A percentile compares a stretch with the other conserved stretches of the same genome.
These are phyloP conservation scores for Geranomyces michiganensis DNA, from an alignment of 192 early-diverging fungal species.

Conservation along the genomic window DNA sequence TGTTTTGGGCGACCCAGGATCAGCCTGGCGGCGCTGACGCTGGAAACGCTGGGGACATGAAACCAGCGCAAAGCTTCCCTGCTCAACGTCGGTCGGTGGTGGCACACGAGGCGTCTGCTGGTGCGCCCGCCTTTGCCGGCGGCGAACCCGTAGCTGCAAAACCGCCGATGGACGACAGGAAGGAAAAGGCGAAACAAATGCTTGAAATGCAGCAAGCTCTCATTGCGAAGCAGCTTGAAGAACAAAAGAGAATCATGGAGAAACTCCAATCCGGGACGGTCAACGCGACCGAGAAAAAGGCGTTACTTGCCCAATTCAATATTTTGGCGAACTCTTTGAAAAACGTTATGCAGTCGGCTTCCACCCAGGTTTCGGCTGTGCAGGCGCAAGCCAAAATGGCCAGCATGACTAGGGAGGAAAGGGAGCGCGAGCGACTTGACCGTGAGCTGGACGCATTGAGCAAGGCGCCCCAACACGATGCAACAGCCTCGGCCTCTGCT, in stretches of 20 bases:
- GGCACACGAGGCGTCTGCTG: background rate
- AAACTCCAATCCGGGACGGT: conserved; percentile 56
- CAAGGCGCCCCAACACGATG: background rate
- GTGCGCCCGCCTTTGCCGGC: background rate
- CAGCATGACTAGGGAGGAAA: conserved; percentile 36
- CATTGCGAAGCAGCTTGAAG: conserved; percentile 63
- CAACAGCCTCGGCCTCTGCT: conserved; percentile 2
- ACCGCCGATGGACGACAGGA: conserved; percentile 47
- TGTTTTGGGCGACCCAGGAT: conserved; percentile 65
- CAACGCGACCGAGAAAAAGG: conserved; percentile 39
- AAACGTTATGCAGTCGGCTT: conserved; percentile 17
- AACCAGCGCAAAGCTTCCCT: conserved; percentile 6
- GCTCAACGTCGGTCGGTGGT: conserved; percentile 5
- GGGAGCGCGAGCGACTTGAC: conserved; percentile 55
- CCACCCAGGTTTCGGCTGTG: conserved; percentile 10
- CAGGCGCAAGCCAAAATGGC: background rate
- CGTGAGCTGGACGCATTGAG: conserved; percentile 54
- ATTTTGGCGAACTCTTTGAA: conserved; percentile 25
- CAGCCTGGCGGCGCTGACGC: background rate
- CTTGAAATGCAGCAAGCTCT: conserved; percentile 61
- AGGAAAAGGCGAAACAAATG: conserved; percentile 40
- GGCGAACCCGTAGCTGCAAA: background rate
- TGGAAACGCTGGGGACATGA: background rate
- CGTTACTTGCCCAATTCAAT: conserved; percentile 25
- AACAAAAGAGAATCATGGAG: conserved; percentile 63